Evolutionary conservation across 2,329 filamentous ascomycete genomes (phyloP), one percentile per base, ranked within the genome.

Genomic region (Herpotrichia juniperi): DNA sequence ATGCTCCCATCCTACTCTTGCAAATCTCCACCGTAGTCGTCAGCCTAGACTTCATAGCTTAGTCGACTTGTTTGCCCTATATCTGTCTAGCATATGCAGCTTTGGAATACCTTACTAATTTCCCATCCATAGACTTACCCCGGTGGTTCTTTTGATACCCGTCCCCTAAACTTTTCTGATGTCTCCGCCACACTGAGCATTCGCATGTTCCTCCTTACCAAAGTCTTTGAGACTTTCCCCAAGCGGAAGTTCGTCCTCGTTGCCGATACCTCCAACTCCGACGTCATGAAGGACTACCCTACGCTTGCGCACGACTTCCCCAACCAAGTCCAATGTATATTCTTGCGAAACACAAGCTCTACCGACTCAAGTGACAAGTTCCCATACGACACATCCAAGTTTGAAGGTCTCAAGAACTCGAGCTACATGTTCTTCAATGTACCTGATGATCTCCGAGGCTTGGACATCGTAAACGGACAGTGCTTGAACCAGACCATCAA

Each of bases 341-440:
- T 90, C 59, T 76, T 93, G 19, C 83, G 90, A 48, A 93, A 93
- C 73, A 90, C 88, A 0, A 84, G 81, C 8, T 80, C 86, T 0
- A 92, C 89, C 0, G 89, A 93, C 59, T 58, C 72, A 0, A 79
- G 78, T 1, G 84, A 90, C 69, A 80, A 81, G 56, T 91, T 92
- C 72, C 89, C 90, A 0, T 93, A 93, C 72, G 82, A 92, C 63
- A 93, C 89, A 0, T 78, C 78, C 19, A 87, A 86, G 0, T 93
- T 93, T 75, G 77, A 89, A 73, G 81, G 77, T 2, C 67, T 93
- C 37, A 82, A 87, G 45, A 83, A 87, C 68, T 78, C 78, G 26
- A 82, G 78, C 58, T 93, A 91, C 75, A 92, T 93, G 89, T 93
- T 93, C 76, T 93, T 93, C 79, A 76, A 81, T 14, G 81, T 87